These are phyloP conservation scores for Castanea sativa DNA, from an alignment of 306 rosid species.

Conservation along the genomic window DNA sequence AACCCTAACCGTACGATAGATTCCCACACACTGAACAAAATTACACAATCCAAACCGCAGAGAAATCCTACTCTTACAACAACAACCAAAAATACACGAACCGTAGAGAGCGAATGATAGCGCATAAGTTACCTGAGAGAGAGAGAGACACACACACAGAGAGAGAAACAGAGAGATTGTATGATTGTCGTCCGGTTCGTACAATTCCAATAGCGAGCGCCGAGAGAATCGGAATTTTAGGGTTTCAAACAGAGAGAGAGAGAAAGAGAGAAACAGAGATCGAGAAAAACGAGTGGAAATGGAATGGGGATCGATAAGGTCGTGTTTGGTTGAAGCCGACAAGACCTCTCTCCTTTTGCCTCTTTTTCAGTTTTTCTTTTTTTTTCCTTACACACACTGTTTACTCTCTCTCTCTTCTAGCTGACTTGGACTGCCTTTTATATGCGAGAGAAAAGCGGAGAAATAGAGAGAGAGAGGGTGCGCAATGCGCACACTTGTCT, in stretches of 20 bases:
- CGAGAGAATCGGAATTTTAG: not conserved
- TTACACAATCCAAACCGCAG: not conserved
- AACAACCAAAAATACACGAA: not conserved
- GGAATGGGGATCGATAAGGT: conserved; percentile 48
- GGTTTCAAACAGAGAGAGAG: conserved; percentile 14
- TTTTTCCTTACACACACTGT: not conserved
- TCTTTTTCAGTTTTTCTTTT: conserved; percentile 3
- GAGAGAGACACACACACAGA: too few species aligned
- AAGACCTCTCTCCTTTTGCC: conserved; percentile 42
- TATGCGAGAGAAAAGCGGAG: not conserved
- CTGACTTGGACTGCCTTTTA: not conserved
- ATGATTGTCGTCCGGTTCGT: not conserved
- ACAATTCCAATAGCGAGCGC: not conserved
- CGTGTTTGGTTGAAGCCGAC: conserved; percentile 97
- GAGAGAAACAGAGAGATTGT: too few species aligned
- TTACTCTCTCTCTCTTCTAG: not conserved
- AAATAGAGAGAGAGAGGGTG: not conserved
- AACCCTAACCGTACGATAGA: not conserved
- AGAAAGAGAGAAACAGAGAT: conserved; percentile 8
- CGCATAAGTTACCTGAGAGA: not conserved
- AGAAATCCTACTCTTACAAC: not conserved
- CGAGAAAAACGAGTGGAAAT: conserved; percentile 21
- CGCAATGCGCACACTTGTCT: not conserved
- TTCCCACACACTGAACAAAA: not conserved
- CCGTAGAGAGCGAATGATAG: not conserved